These are phyloP conservation scores for Phyllosticta capitalensis DNA, from an alignment of 2,329 filamentous ascomycete species.

Conservation along the genomic window DNA sequence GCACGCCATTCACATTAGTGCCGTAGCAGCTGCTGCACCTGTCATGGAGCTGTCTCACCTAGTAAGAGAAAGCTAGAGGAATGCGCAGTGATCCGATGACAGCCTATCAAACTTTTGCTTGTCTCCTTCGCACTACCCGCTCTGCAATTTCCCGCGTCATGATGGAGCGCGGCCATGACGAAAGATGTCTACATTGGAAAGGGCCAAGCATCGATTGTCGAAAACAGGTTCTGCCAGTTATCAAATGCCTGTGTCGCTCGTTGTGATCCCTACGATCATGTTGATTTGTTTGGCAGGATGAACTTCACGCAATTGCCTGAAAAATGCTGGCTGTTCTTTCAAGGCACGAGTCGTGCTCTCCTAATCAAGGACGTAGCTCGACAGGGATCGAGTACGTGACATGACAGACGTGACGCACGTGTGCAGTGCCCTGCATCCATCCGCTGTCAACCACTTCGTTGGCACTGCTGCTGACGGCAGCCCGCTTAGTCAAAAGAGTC, in stretches of 20 bases:
- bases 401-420: background rate
- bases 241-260: too few relatives aligned
- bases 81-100: background rate
- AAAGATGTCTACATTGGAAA: background rate
- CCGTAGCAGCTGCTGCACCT: background rate
- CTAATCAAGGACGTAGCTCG: background rate
- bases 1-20: background rate
- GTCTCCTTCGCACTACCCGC: background rate
- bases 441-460: background rate
- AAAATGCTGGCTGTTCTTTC: background rate
- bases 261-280: too few relatives aligned
- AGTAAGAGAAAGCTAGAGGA: background rate
- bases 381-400: background rate
- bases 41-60: background rate
- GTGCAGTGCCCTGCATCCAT: background rate
- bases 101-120: background rate
- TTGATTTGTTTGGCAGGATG: too few relatives aligned
- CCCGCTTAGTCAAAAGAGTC: background rate
- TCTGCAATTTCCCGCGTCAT: background rate
- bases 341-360: background rate
- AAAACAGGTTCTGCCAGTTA: too few relatives aligned
- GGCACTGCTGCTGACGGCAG: background rate
- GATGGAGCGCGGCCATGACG: background rate
- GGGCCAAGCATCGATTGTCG: background rate
- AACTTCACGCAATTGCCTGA: background rate